Evolutionary conservation across 805 yeast genomes (phyloP).

Genomic region (Debaryomyces prosopidis): DNA sequence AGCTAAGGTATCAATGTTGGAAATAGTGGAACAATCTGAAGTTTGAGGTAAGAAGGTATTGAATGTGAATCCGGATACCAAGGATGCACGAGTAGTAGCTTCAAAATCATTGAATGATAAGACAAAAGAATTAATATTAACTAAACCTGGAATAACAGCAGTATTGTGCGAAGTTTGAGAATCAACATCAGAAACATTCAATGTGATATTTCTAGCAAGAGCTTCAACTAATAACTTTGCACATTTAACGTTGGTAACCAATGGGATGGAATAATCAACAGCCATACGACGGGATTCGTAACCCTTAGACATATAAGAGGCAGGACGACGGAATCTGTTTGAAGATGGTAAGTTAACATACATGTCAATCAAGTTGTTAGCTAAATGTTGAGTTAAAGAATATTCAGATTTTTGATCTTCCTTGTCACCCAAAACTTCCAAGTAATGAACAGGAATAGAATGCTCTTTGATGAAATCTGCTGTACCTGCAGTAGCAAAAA

Average conservation of each 20-base stretch:
- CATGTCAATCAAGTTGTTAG: conserved; percentile 92
- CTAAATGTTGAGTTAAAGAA: conserved; percentile 93
- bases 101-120: conserved; percentile 72
- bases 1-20: conserved; percentile 64
- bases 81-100: conserved; percentile 65
- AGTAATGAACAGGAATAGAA: conserved; percentile 88
- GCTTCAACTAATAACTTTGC: conserved; percentile 97
- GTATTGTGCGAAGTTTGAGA: conserved; percentile 90
- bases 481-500: conserved; percentile 98
- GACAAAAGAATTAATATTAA: conserved; percentile 77
- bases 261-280: conserved; percentile 95
- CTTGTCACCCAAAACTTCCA: conserved; percentile 78
- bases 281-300: conserved; percentile 99
- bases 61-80: conserved; percentile 87
- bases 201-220: conserved; percentile 64
- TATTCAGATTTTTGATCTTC: conserved; percentile 87
- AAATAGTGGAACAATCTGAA: conserved; percentile 58
- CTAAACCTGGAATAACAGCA: conserved; percentile 79
- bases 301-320: conserved; percentile 96
- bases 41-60: conserved; percentile 77
- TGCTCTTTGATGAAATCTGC: conserved; percentile 97
- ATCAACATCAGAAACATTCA: conserved; percentile 76
- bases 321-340: conserved; percentile 98
- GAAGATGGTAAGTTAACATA: conserved; percentile 96
- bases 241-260: conserved; percentile 95